Evolutionary conservation across 1,139 yeast genomes (phyloP), one percentile per base, ranked within the genome.

Genomic region (Pichia norvegensis): DNA sequence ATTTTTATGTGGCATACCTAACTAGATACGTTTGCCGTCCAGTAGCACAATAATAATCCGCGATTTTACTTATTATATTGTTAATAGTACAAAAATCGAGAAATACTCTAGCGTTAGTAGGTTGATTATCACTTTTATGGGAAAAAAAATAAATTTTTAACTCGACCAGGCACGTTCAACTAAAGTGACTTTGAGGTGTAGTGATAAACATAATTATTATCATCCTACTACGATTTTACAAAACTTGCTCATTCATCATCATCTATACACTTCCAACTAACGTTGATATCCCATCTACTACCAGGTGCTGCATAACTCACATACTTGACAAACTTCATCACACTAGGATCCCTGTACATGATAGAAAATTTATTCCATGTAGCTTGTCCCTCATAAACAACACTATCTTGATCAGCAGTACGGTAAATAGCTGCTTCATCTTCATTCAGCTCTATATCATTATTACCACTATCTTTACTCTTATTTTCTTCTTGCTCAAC

Each of bases 271-370:
- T 79, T 80, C 94, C 95, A 90, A 58, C 83, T 85, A 49, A 85
- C 79, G 36, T 75, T 71, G 36, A 92, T 68, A 60, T 94, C 98
- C 97, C 97, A 94, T 60, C 98, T 73, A 33, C 95, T 81, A 1
- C 97, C 96, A 52, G 79, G 80, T 8, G 97, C 97, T 55, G 79
- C 79, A 62, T 78, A 78, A 61, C 96, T 85, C 9, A 92, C 94
- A 59, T 92, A 94, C 63, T 94, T 94, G 53, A 92, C 81, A 64
- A 94, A 94, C 62, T 92, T 85, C 63, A 94, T 69, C 25, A 92
- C 90, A 41, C 81, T 77, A 6, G 85, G 79, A 59, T 92, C 98
- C 56, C 97, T 72, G 51, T 85, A 73, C 70, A 87, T 86, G 50
- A 94, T 65, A 21, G 79, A 76, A 47, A 92, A 67, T 23, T 79